These are phyloP conservation scores for Xylariaceae sp. DNA, from an alignment of 2,329 filamentous ascomycete genomes.

Conservation along the genomic window DNA sequence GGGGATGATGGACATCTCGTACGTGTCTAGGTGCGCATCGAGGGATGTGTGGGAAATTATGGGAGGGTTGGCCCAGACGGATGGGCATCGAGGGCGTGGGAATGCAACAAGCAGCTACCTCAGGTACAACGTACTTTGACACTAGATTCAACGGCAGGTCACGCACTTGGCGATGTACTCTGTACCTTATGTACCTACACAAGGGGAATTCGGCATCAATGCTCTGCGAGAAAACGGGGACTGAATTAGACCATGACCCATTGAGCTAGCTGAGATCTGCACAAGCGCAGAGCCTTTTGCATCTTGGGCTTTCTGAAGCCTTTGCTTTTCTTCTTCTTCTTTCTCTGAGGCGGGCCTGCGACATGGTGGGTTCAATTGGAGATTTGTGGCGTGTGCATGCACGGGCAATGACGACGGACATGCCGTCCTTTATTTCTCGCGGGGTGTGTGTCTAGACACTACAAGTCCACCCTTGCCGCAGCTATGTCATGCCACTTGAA, in stretches of 20 bases:
- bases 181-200: slow-evolving; percentile 11
- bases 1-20: slow-evolving; percentile 13
- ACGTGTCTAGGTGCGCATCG: slow-evolving; percentile 15
- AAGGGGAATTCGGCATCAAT: slow-evolving; percentile 18
- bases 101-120: not conserved
- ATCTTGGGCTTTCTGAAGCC: too few relatives aligned
- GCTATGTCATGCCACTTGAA: slow-evolving; percentile 13
- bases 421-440: slow-evolving; percentile 12
- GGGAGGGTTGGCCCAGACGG: slow-evolving; percentile 14
- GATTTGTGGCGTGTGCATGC: slow-evolving; percentile 12
- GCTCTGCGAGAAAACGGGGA: slow-evolving; percentile 20
- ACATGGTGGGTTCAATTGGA: too few relatives aligned
- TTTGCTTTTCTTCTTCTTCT: too few relatives aligned
- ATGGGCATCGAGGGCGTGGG: slow-evolving; percentile 8
- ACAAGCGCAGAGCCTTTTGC: too few relatives aligned
- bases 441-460: slow-evolving; percentile 15
- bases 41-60: slow-evolving; percentile 21
- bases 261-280: too few relatives aligned
- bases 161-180: not conserved
- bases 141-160: not conserved
- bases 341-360: too few relatives aligned
- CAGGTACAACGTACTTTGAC: not conserved
- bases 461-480: slow-evolving; percentile 5
- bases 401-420: slow-evolving; percentile 19
- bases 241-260: too few relatives aligned